Conservation (phyloP, 2,329 filamentous ascomycete species). For the Claviceps maximensis region DNA sequence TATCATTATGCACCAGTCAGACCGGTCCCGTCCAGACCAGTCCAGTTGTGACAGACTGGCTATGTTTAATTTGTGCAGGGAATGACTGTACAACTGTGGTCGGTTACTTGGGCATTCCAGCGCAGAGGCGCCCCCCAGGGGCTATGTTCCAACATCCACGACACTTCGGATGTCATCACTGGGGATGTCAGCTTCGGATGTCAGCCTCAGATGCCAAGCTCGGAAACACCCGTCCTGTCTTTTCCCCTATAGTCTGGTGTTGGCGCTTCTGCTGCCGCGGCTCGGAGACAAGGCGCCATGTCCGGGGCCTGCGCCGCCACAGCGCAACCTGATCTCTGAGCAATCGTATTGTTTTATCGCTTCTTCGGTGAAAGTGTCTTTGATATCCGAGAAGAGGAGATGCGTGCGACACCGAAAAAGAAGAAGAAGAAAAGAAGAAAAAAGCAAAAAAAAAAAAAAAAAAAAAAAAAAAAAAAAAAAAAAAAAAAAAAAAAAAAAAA, state of each 20-base stretch:
- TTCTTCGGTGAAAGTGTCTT: background rate
- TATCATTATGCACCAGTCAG: too few relatives aligned
- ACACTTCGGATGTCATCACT: background rate
- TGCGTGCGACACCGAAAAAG: too few relatives aligned
- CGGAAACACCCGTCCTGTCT: constrained; percentile 2
- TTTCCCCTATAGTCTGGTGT: background rate
- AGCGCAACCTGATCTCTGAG: background rate
- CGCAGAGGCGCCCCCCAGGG: constrained; percentile 1
- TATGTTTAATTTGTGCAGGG: too few relatives aligned
- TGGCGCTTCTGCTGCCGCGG: background rate
- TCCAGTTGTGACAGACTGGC: too few relatives aligned
- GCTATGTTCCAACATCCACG: background rate
- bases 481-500: too few relatives aligned
- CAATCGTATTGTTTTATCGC: background rate
- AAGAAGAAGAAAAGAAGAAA: too few relatives aligned
- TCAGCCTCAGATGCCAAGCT: background rate
- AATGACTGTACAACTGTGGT: too few relatives aligned
- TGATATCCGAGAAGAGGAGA: too few relatives aligned
- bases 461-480: too few relatives aligned
- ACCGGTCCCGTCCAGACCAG: too few relatives aligned
- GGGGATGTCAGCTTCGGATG: too few relatives aligned
- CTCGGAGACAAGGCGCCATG: background rate
- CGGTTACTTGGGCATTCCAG: background rate
- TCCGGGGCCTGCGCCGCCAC: background rate
- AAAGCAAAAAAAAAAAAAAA: too few relatives aligned